Base-by-base conservation (phyloP, 202 grass and related monocot genomes). In the Musa balbisiana region DNA sequence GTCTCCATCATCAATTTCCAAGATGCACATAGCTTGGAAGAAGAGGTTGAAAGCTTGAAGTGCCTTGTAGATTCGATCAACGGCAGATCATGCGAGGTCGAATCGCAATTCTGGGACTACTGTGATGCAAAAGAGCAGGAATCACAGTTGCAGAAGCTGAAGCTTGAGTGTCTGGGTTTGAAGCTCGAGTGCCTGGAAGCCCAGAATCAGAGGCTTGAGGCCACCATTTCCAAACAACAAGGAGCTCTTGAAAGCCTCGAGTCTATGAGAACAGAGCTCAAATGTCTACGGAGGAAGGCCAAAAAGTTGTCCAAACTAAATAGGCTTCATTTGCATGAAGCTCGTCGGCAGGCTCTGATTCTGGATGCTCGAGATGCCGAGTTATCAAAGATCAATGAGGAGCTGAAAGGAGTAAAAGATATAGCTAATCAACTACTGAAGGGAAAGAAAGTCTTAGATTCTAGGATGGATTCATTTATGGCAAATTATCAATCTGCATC, bases 101-200 rank as follows among this genome's bases (percentile, higher is more conserved):
- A 92, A 49, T 62, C 76, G 11, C 81, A 86, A 73, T 86, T 98
- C 75, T 78, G 79, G 12, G 88, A 87, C 56, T 94, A 90, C 81
- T 87, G 78, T 25, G 78, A 83, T 73, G 76, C 80, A 64, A 92
- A 88, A 82, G 91, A 89, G 49, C 77, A 94, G 65, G 95, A 94
- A 49, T 89, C 85, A 5, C 64, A 77, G 14, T 85, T 86, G 58
- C 91, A 94, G 83, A 98, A 94, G 84, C 89, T 98, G 75, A 91
- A 98, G 79, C 92, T 94, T 66, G 88, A 90, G 95, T 92, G 85
- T 69, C 14, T 98, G 83, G 91, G 91, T 12, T 81, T 90, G 83
- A 98, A 98, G 82, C 83, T 87, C 21, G 91, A 94, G 85, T 77
- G 76, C 72, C 71, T 92, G 52, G 88, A 97, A 72, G 72, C 85